Evolutionary conservation across 352 stramenopile genomes (phyloP).

Genomic region (Pythium phragmitis): DNA sequence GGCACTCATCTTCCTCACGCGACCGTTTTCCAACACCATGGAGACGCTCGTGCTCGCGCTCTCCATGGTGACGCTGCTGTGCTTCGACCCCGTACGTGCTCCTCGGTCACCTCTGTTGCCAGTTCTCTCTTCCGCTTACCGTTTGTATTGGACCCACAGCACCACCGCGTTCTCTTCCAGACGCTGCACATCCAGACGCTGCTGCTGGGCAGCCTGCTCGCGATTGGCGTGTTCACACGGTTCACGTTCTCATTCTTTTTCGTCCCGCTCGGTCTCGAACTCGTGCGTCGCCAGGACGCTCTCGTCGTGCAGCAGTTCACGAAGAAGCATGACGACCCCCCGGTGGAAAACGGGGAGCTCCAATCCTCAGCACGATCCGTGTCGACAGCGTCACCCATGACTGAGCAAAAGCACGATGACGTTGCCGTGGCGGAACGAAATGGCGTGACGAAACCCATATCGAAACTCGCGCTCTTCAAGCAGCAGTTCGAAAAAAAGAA

Average conservation of each 20-base stretch:
- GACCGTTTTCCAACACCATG: constrained; percentile 80
- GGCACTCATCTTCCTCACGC: constrained; percentile 59
- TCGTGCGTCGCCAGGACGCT: constrained; percentile 56
- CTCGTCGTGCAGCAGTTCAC: constrained; percentile 25
- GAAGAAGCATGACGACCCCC: constrained; percentile 24
- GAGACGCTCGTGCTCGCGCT: constrained; percentile 68
- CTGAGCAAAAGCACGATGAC: no score
- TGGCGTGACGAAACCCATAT: no score
- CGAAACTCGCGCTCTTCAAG: background rate
- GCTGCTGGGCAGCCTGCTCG: constrained; percentile 61
- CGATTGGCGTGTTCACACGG: constrained; percentile 70
- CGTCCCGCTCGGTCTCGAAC: constrained; percentile 63
- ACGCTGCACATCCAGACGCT: constrained; percentile 51
- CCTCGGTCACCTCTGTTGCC: background rate
- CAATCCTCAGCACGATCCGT: background rate
- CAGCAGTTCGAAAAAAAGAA: background rate
- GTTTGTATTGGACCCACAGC: constrained; percentile 19
- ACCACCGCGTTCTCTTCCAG: constrained; percentile 35
- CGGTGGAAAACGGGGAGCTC: background rate
- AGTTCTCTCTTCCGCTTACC: background rate
- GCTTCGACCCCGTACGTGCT: constrained; percentile 40
- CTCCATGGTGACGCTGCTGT: constrained; percentile 49
- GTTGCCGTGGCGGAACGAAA: no score
- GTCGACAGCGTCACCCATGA: no score
- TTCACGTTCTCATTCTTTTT: constrained; percentile 88